phyloP scores from a whole-genome alignment of 768 basidiomycete species.

The Tricholoma saponaceum region DNA sequence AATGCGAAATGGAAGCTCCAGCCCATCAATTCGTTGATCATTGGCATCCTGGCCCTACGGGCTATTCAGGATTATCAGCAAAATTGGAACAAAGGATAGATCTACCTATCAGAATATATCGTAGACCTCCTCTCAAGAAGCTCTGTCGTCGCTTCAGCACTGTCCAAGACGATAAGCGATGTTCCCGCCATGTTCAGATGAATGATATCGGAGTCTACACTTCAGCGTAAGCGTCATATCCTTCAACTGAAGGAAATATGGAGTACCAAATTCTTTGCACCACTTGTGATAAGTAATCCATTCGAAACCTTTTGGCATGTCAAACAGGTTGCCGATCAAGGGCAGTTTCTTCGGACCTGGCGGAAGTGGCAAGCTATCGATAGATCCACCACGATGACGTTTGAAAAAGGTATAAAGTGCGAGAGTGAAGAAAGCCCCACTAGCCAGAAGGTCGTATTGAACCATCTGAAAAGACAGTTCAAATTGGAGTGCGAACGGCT shows the following conservation, averaged over 20 bases:
- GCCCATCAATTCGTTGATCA: slow-evolving; percentile 14
- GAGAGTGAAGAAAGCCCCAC: neutral
- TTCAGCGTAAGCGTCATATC: neutral
- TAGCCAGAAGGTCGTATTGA: neutral
- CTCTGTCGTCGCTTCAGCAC: slow-evolving; percentile 17
- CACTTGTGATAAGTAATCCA: slow-evolving; percentile 14
- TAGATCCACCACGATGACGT: neutral
- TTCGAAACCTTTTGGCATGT: slow-evolving; percentile 2
- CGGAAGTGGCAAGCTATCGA: slow-evolving; percentile 5
- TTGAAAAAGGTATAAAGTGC: neutral
- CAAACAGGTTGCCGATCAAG: slow-evolving; percentile 11
- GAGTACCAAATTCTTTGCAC: slow-evolving; percentile 9
- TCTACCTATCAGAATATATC: slow-evolving; percentile 20
- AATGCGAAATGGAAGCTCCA: slow-evolving; percentile 4
- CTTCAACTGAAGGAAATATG: neutral
- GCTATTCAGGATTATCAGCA: neutral
- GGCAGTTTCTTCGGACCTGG: slow-evolving; percentile 9
- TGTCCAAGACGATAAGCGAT: slow-evolving; percentile 19
- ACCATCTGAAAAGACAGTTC: neutral
- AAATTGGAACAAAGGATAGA: neutral
- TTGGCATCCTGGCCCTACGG: slow-evolving; percentile 6
- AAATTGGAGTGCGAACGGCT: neutral
- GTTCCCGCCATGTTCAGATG: slow-evolving; percentile 17
- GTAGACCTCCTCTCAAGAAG: slow-evolving; percentile 19
- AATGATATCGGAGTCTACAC: slow-evolving; percentile 20